Base-by-base conservation (phyloP, 495 filamentous ascomycete genomes). In the Tuber magnatum region DNA sequence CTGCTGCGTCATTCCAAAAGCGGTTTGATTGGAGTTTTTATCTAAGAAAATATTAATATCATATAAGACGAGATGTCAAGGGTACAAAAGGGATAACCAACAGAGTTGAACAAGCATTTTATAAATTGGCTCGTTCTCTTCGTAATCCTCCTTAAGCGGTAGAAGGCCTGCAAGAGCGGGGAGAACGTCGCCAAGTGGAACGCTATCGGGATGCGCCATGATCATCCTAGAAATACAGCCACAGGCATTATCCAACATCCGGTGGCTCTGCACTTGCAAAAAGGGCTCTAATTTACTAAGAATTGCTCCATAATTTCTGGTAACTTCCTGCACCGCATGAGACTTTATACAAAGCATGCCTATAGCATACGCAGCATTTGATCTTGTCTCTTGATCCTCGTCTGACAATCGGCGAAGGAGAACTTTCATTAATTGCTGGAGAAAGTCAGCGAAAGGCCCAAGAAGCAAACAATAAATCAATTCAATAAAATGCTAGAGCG, bases 211-310 rank as follows among this genome's bases (percentile, higher is more conserved):
- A 82, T 93, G 88, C 74, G 90, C 89, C 82, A 92, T 88, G 83
- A 97, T 97, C 92, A 99, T 94, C 76, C 95, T 91, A 81, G 88
- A 90, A 41, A 98, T 87, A 83, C 96, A 98, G 48, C 95, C 95
- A 8, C 93, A 93, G 46, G 96, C 92, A 81, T 99, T 99, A 85
- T 98, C 96, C 80, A 93, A 89, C 69, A 94, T 87, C 46, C 94
- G 88, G 39, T 92, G 91, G 71, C 91, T 89, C 76, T 90, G 84
- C 80, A 88, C 89, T 75, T 91, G 88, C 2, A 98, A 87, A 75
- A 97, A 87, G 3, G 92, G 90, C 86, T 97, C 95, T 3, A 99
- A 87, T 80, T 93, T 93, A 74, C 84, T 83, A 68, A 97, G 87
- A 80, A 99, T 94, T 68, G 89, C 88, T 68, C 87, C 86, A 85